These are phyloP conservation scores for Gnaphalium uliginosum DNA, from an alignment of 129 eudicot genomes.

Conservation along the genomic window DNA sequence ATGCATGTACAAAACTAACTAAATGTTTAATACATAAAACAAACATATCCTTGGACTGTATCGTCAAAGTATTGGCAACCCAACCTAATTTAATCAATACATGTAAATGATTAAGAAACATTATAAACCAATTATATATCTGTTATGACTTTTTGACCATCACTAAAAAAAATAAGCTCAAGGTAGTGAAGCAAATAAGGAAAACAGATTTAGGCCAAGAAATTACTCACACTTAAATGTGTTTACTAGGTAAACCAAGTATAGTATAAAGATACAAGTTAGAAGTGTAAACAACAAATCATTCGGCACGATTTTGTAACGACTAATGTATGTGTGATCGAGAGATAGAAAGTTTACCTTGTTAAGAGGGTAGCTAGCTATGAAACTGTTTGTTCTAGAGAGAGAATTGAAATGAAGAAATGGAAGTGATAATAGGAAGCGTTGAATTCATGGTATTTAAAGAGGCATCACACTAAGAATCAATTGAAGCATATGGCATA, in stretches of 20 bases:
- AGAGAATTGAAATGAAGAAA: not conserved
- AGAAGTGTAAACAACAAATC: not conserved
- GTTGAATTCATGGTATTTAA: slow-evolving; percentile 3
- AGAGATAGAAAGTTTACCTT: not conserved
- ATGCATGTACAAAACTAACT: slow-evolving; percentile 4
- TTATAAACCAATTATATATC: not conserved
- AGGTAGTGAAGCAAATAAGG: too few relatives aligned
- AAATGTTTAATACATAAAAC: not conserved
- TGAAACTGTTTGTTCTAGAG: not conserved
- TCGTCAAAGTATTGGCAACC: not conserved
- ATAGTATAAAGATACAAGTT: not conserved
- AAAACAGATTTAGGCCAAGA: too few relatives aligned
- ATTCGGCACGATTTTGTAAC: not conserved
- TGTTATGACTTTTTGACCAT: not conserved
- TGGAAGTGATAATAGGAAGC: not conserved
- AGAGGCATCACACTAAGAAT: slow-evolving; percentile 6
- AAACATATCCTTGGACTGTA: not conserved
- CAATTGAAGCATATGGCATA: slow-evolving; percentile 1
- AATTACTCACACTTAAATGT: too few relatives aligned
- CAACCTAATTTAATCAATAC: not conserved
- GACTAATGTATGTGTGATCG: not conserved
- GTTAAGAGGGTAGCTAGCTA: not conserved
- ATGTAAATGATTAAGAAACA: not conserved
- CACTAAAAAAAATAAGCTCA: not conserved
- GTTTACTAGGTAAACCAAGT: not conserved